Evolutionary conservation across 106 monocot genomes (phyloP).

Genomic region (Dendrobium chrysotoxum): DNA sequence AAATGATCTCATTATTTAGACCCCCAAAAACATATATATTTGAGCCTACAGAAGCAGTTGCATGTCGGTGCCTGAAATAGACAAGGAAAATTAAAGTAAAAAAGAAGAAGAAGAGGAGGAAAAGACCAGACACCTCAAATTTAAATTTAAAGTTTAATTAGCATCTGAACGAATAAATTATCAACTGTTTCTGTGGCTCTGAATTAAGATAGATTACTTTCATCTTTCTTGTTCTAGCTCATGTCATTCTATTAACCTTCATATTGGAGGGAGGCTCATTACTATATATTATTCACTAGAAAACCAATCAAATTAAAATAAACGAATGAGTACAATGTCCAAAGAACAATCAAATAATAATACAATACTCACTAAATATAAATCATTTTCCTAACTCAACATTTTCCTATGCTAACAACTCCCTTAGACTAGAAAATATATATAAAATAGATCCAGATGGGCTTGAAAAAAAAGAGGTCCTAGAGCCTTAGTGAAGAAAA

Average conservation of each 20-base stretch:
- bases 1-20: conserved; percentile 60
- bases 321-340: background rate
- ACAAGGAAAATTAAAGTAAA: background rate
- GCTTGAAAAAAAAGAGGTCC: no score
- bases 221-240: background rate
- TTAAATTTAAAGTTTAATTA: background rate
- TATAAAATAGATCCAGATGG: no score
- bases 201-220: background rate
- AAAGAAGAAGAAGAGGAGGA: background rate
- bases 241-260: background rate
- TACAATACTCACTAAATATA: background rate
- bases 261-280: background rate
- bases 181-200: background rate
- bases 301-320: background rate
- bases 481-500: no score
- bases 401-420: no score
- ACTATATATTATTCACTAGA: background rate
- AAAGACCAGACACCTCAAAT: background rate
- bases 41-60: conserved; percentile 63
- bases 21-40: conserved; percentile 93
- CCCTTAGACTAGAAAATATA: no score
- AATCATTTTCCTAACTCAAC: no score
- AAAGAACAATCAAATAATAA: background rate
- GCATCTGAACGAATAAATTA: background rate
- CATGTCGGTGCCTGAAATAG: conserved; percentile 84